Evolutionary conservation across 768 basidiomycete species (phyloP).

Genomic region (Macrolepiota albuminosa): DNA sequence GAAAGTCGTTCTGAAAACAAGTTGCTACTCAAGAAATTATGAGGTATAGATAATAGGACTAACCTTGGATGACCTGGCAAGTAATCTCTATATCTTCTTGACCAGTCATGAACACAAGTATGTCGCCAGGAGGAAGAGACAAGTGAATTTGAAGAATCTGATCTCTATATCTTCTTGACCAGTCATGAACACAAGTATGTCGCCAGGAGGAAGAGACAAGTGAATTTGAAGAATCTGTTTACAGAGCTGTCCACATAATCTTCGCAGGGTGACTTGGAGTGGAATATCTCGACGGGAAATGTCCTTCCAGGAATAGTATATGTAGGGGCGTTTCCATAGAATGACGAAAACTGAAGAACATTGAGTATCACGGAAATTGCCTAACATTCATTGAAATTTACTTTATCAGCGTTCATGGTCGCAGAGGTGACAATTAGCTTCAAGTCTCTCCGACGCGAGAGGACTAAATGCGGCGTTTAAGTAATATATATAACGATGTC

Average conservation of each 20-base stretch:
- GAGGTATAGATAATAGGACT: slow-evolving; percentile 1
- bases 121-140: slow-evolving; percentile 88
- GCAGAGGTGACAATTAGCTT: slow-evolving; percentile 98
- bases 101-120: slow-evolving; percentile 98
- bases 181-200: slow-evolving; percentile 98
- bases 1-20: slow-evolving; percentile 69
- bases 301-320: slow-evolving; percentile 92
- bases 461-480: slow-evolving; percentile 37
- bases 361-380: background rate
- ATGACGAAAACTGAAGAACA: slow-evolving; percentile 72
- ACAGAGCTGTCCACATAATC: slow-evolving; percentile 96
- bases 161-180: slow-evolving; percentile 99
- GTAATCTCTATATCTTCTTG: slow-evolving; percentile 99
- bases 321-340: slow-evolving; percentile 92
- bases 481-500: background rate
- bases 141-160: slow-evolving; percentile 98
- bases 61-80: slow-evolving; percentile 90
- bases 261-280: slow-evolving; percentile 96
- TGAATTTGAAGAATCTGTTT: slow-evolving; percentile 98
- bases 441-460: slow-evolving; percentile 87
- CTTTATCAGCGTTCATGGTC: slow-evolving; percentile 99
- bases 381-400: slow-evolving; percentile 22
- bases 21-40: slow-evolving; percentile 1
- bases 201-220: slow-evolving; percentile 86
- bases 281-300: slow-evolving; percentile 96